Conservation (phyloP, 129 eudicot species). For the Erigeron canadensis region DNA sequence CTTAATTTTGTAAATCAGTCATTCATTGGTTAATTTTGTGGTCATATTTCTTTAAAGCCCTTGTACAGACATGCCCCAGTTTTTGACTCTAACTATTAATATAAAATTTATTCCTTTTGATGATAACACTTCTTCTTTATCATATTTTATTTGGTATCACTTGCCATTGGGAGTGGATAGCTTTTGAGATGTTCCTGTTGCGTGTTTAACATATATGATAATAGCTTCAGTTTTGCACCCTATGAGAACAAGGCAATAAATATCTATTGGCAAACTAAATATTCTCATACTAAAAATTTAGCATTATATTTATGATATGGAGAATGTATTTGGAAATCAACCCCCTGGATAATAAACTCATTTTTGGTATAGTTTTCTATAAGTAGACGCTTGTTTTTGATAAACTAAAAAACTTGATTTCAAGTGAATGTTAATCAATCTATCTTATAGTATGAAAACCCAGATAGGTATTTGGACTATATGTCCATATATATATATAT, state of each 20-base stretch:
- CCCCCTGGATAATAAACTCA: background rate
- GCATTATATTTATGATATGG: background rate
- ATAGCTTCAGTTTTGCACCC: background rate
- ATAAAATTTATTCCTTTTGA: slow-evolving; percentile 21
- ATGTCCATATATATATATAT: too few relatives aligned
- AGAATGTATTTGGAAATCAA: background rate
- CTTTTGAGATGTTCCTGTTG: slow-evolving; percentile 1
- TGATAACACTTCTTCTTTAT: background rate
- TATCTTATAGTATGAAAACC: background rate
- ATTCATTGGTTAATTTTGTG: slow-evolving; percentile 31
- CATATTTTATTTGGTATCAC: background rate
- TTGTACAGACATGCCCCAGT: slow-evolving; percentile 49
- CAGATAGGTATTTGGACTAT: slow-evolving; percentile 7
- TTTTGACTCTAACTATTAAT: slow-evolving; percentile 26
- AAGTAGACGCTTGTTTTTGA: slow-evolving; percentile 1
- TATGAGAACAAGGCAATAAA: slow-evolving; percentile 3
- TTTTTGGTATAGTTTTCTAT: background rate
- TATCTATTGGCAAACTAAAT: slow-evolving; percentile 7
- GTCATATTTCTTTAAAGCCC: slow-evolving; percentile 21
- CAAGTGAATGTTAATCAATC: background rate
- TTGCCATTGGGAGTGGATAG: slow-evolving; percentile 26
- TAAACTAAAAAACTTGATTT: background rate
- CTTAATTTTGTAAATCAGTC: slow-evolving; percentile 69
- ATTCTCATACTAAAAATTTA: slow-evolving; percentile 10
- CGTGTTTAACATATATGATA: slow-evolving; percentile 15